Evolutionary conservation across 345 rosid species (phyloP).

Genomic region (Clarkia xantiana): DNA sequence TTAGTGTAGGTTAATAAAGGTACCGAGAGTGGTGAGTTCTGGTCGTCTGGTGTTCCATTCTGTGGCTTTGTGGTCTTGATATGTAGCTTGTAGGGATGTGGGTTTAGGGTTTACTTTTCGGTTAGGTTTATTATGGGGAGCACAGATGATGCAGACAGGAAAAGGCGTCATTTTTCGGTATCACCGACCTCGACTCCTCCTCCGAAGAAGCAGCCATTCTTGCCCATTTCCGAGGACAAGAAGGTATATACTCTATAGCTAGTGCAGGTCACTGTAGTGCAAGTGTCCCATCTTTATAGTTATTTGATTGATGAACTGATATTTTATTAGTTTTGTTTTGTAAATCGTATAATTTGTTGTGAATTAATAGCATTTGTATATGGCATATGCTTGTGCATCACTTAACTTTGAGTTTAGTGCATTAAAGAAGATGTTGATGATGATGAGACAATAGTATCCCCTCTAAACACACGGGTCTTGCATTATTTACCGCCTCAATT

Average conservation of each 20-base stretch:
- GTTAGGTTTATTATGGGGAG: constrained; percentile 52
- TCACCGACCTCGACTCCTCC: constrained; percentile 57
- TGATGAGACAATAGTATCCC: too few relatives aligned
- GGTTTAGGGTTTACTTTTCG: constrained; percentile 9
- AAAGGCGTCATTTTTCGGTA: constrained; percentile 65
- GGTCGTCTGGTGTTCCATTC: too few relatives aligned
- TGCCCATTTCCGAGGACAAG: constrained; percentile 66
- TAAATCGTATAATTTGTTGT: neutral
- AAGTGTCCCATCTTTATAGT: neutral
- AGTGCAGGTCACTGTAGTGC: neutral
- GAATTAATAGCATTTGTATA: neutral
- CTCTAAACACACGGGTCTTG: too few relatives aligned
- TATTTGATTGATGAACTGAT: neutral
- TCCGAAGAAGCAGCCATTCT: constrained; percentile 53
- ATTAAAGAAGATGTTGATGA: too few relatives aligned
- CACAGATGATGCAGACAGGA: constrained; percentile 83
- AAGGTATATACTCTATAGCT: constrained; percentile 22
- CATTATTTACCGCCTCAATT: too few relatives aligned
- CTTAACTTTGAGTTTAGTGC: too few relatives aligned
- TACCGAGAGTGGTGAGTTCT: too few relatives aligned
- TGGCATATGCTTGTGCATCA: too few relatives aligned
- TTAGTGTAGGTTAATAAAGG: too few relatives aligned
- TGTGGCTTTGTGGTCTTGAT: too few relatives aligned
- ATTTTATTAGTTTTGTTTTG: neutral
- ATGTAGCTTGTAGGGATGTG: constrained; percentile 1